Conservation (phyloP, 2,329 filamentous ascomycete species). For the Hirsutella minnesotensis region DNA sequence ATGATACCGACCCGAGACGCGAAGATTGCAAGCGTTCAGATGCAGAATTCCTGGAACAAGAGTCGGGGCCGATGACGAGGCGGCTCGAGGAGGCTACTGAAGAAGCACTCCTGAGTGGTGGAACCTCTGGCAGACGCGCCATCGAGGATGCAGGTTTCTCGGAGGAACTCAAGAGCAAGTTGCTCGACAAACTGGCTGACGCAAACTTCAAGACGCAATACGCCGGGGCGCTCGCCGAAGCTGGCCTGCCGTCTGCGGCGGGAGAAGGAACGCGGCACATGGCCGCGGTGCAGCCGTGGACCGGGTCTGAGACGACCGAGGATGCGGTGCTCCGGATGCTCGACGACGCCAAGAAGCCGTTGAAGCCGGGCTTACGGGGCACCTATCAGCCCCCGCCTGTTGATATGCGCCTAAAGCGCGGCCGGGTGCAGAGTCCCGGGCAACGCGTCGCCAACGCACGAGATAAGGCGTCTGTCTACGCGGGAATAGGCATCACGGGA, state of each 20-base stretch:
- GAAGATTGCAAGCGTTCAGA: neutral
- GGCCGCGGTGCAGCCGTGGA: slow-evolving; percentile 63
- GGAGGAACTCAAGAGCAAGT: slow-evolving; percentile 46
- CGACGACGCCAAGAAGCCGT: slow-evolving; percentile 63
- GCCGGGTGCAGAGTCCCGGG: slow-evolving; percentile 27
- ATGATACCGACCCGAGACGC: neutral
- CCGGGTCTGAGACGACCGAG: slow-evolving; percentile 59
- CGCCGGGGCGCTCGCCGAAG: slow-evolving; percentile 34
- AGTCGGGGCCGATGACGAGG: slow-evolving; percentile 38
- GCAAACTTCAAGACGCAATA: slow-evolving; percentile 42
- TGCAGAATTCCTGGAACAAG: neutral
- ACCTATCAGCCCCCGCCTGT: slow-evolving; percentile 34
- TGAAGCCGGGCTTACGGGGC: slow-evolving; percentile 38
- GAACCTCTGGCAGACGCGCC: slow-evolving; percentile 45
- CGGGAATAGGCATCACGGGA: slow-evolving; percentile 31
- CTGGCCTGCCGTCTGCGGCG: slow-evolving; percentile 41
- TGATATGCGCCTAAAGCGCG: slow-evolving; percentile 37
- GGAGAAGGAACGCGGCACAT: slow-evolving; percentile 56
- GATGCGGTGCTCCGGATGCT: slow-evolving; percentile 79
- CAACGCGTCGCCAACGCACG: slow-evolving; percentile 40
- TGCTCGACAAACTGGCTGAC: slow-evolving; percentile 44
- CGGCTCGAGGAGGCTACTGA: slow-evolving; percentile 52
- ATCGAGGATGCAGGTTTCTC: slow-evolving; percentile 53
- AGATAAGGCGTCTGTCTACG: slow-evolving; percentile 44
- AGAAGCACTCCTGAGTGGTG: slow-evolving; percentile 46